Evolutionary conservation across 202 grass and related monocot genomes (phyloP).

Genomic region (Dendrocalamus latiflorus): DNA sequence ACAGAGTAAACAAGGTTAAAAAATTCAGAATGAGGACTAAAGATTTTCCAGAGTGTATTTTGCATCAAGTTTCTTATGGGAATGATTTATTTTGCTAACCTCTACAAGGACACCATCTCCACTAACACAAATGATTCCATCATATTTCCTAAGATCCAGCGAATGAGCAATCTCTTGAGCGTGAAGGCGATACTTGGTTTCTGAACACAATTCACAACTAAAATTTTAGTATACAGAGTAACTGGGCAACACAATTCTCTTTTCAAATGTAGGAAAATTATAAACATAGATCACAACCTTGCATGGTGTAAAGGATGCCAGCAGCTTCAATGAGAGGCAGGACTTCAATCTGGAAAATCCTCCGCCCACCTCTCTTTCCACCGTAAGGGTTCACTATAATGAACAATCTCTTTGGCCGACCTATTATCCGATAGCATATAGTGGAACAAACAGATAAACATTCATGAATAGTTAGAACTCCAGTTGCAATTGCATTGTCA

Average conservation of each 20-base stretch:
- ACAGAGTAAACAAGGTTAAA: no score
- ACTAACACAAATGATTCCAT: no score
- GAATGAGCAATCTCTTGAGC: conserved; percentile 80
- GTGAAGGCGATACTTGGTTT: conserved; percentile 76
- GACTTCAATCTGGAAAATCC: conserved; percentile 65
- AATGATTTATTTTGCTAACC: no score
- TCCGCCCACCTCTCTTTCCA: conserved; percentile 65
- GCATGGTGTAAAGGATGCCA: conserved; percentile 62
- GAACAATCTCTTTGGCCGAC: conserved; percentile 77
- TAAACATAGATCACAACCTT: conserved; percentile 57
- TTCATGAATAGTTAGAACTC: not conserved
- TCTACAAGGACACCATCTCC: no score
- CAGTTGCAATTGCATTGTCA: not conserved
- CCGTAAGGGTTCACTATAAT: conserved; percentile 95
- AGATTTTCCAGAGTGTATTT: no score
- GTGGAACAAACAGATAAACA: not conserved
- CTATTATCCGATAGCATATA: conserved; percentile 29
- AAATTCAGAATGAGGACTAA: no score
- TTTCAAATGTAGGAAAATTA: not conserved
- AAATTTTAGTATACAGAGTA: conserved; percentile 23
- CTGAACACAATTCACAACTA: conserved; percentile 42
- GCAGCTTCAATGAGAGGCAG: conserved; percentile 68
- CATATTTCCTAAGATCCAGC: conserved; percentile 75
- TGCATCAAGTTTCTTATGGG: no score
- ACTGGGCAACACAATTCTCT: not conserved